Evolutionary conservation across 805 yeast species (phyloP), one percentile per base, ranked within the genome.

Genomic region (Teunomyces cretensis): DNA sequence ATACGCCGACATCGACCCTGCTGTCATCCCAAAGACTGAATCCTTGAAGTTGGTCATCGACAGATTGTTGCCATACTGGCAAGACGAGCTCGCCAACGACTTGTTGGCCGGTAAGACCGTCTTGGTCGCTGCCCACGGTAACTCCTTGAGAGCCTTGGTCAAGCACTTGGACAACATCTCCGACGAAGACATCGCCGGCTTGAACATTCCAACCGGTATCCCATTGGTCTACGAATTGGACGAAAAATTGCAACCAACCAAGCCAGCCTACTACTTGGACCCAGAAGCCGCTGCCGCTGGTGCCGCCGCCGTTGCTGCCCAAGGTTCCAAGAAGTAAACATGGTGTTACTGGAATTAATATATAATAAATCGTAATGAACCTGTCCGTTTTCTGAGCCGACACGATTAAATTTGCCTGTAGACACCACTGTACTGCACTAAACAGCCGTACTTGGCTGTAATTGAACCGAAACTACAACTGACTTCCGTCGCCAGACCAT

Each of bases 201-300:
- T 92, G 71, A 92, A 91, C 84, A 90, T 91, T 68, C 97, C 98
- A 74, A 91, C 97, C 60, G 98, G 97, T 80, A 92, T 91, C 58
- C 98, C 98, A 67, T 83, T 91, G 75, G 97, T 92, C 52, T 92
- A 87, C 77, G 97, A 92, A 77, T 83, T 91, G 66, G 97, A 91
- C 69, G 86, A 79, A 44, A 66, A 80, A 64, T 83, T 91, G 75
- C 81, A 82, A 75, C 97, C 97, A 75, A 77, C 84, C 67, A 90
- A 90, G 84, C 86, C 89, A 58, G 83, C 95, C 60, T 89, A 91
- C 82, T 91, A 91, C 84, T 85, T 91, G 75, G 98, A 91, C 77
- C 98, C 98, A 64, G 97, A 89, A 78, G 98, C 97, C 64, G 98
- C 98, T 64, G 96, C 91, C 55, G 97, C 97, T 45, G 98, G 98